Conservation (phyloP, 1,284 basidiomycete species). For the Retiboletus flavoniger region DNA sequence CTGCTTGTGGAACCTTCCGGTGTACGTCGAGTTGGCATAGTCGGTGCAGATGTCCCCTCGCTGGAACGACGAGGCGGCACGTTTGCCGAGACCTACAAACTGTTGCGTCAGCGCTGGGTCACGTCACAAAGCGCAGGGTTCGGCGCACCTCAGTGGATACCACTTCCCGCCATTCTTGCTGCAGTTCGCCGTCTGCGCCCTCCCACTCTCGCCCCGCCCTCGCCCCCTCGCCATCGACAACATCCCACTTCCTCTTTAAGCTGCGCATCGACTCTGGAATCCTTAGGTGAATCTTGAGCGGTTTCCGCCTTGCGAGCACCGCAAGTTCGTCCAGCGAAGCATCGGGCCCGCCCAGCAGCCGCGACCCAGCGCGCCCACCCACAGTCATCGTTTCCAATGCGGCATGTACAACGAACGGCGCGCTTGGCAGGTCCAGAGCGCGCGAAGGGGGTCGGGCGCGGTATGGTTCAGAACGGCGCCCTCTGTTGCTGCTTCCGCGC, state of each 20-base stretch:
- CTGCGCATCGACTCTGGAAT: constrained; percentile 3
- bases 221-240: not conserved
- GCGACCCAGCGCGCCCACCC: not conserved
- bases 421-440: not conserved
- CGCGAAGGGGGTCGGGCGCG: too few species aligned
- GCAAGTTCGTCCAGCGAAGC: constrained; percentile 24
- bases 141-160: constrained; percentile 8
- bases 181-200: not conserved
- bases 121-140: not conserved
- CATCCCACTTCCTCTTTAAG: constrained; percentile 22
- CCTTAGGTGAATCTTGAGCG: constrained; percentile 8
- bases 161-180: not conserved
- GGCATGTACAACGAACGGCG: not conserved
- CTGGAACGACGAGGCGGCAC: not conserved
- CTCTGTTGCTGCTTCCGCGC: not conserved
- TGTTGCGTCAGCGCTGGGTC: constrained; percentile 1
- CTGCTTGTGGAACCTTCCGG: not conserved
- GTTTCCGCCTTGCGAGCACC: constrained; percentile 17
- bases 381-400: not conserved
- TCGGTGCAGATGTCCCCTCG: not conserved
- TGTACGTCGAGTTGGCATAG: not conserved
- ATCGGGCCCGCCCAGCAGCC: constrained; percentile 21
- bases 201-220: not conserved
- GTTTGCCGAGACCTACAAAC: constrained; percentile 2
- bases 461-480: not conserved